Evolutionary conservation across 352 stramenopile genomes (phyloP).

Genomic region (Phytophthora fragariaefolia): DNA sequence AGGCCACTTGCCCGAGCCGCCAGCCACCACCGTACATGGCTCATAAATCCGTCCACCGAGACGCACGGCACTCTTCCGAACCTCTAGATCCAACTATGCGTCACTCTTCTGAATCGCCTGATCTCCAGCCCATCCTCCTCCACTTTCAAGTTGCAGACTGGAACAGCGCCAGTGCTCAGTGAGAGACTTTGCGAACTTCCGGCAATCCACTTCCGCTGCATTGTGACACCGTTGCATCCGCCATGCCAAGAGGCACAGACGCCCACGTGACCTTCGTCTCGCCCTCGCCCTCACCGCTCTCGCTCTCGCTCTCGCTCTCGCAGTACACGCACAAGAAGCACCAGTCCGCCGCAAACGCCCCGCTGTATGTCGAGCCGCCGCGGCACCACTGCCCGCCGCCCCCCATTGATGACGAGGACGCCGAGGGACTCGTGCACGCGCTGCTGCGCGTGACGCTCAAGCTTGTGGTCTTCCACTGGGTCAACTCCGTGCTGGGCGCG

Average conservation of each 20-base stretch:
- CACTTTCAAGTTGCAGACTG: constrained; percentile 20
- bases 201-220: too few species aligned
- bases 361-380: constrained; percentile 18
- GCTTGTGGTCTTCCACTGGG: constrained; percentile 65
- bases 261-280: constrained; percentile 42
- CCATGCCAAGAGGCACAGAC: constrained; percentile 24
- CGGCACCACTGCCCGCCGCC: constrained; percentile 13
- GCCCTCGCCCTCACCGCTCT: constrained; percentile 22
- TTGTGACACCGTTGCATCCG: neutral
- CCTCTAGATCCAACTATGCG: neutral
- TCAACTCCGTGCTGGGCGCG: constrained; percentile 60
- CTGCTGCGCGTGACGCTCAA: constrained; percentile 51
- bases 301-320: too few species aligned
- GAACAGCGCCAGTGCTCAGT: neutral
- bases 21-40: too few species aligned
- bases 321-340: constrained; percentile 8
- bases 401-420: constrained; percentile 23
- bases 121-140: constrained; percentile 13
- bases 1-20: too few species aligned
- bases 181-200: neutral
- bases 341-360: constrained; percentile 10
- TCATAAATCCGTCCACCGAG: neutral
- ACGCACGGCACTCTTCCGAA: neutral
- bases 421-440: constrained; percentile 23
- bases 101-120: neutral